Evolutionary conservation across 345 rosid species (phyloP).

Genomic region (Pseudoturritis turrita): DNA sequence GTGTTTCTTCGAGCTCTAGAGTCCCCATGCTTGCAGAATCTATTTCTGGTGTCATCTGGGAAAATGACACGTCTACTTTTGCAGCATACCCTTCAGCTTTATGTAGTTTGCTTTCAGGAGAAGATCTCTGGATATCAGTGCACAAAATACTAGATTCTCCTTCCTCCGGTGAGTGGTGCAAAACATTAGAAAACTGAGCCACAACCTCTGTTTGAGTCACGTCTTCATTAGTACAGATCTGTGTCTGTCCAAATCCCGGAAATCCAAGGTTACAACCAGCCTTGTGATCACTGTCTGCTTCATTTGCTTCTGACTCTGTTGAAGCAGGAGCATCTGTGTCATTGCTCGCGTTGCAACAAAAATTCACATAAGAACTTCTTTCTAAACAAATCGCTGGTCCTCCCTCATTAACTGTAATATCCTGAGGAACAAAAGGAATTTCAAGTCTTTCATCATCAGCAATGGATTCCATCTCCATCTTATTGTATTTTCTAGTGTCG

Average conservation of each 20-base stretch:
- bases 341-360: neutral
- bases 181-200: neutral
- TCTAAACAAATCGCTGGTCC: neutral
- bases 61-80: neutral
- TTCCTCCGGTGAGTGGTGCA: slow-evolving; percentile 8
- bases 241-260: neutral
- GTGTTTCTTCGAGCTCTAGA: neutral
- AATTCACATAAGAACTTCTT: slow-evolving; percentile 9
- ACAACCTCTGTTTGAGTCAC: slow-evolving; percentile 6
- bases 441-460: slow-evolving; percentile 2
- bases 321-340: neutral
- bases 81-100: neutral
- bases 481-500: neutral
- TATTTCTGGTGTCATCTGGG: neutral
- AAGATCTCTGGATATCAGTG: neutral
- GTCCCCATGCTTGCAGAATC: neutral
- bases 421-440: neutral
- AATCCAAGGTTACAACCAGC: neutral
- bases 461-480: slow-evolving; percentile 1
- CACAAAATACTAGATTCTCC: neutral
- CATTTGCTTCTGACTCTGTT: neutral
- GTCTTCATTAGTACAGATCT: neutral
- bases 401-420: neutral
- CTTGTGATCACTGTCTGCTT: slow-evolving; percentile 3
- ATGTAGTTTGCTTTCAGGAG: neutral